Conservation (phyloP, 352 stramenopile genomes). For the Globisporangium orthogonon region DNA sequence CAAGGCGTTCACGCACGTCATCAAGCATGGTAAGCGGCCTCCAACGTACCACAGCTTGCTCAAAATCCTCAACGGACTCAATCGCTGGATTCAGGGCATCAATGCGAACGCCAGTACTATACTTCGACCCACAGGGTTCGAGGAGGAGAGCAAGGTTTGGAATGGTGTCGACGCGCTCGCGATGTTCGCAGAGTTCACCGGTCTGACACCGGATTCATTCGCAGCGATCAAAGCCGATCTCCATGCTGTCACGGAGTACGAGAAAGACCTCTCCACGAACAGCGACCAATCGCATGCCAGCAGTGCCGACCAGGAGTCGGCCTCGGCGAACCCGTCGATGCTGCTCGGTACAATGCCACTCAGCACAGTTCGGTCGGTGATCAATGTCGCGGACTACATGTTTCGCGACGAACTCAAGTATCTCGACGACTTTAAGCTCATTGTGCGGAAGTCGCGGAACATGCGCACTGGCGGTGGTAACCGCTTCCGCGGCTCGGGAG, state of each 20-base stretch:
- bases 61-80: conserved; percentile 59
- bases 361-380: conserved; percentile 46
- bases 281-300: conserved; percentile 16
- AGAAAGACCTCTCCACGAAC: conserved; percentile 39
- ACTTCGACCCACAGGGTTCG: conserved; percentile 49
- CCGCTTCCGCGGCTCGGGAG: conserved; percentile 14
- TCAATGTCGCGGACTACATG: conserved; percentile 79
- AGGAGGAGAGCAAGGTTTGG: conserved; percentile 75
- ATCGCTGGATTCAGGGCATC: conserved; percentile 50
- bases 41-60: conserved; percentile 34
- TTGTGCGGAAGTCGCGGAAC: conserved; percentile 33
- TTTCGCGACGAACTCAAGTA: conserved; percentile 74
- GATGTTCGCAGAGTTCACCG: conserved; percentile 63
- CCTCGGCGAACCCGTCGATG: conserved; percentile 9
- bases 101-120: conserved; percentile 31
- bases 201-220: conserved; percentile 44
- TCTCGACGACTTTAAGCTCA: conserved; percentile 77
- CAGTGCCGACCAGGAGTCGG: conserved; percentile 16
- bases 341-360: conserved; percentile 49
- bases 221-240: conserved; percentile 31
- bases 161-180: conserved; percentile 50
- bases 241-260: conserved; percentile 39
- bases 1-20: conserved; percentile 56
- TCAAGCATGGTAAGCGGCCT: conserved; percentile 53
- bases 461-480: conserved; percentile 5